phyloP scores from a whole-genome alignment of 805 yeast genomes.

The Candida rishiriensis region DNA sequence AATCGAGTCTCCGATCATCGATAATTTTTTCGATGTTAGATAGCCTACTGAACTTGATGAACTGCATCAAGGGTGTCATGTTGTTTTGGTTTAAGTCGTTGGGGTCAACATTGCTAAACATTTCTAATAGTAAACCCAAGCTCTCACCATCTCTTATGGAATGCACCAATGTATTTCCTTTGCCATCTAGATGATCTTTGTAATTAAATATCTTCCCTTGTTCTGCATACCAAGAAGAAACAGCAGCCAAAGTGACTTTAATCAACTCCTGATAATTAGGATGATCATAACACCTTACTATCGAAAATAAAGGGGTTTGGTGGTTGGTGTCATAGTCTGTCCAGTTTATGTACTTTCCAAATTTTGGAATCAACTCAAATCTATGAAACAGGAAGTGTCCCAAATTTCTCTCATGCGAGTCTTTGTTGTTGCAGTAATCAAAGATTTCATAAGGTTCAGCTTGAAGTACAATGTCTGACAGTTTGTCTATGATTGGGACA shows the following conservation, averaged over 20 bases:
- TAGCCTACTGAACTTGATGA: slow-evolving; percentile 61
- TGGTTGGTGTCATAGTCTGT: slow-evolving; percentile 53
- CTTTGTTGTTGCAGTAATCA: slow-evolving; percentile 46
- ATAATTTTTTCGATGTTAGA: slow-evolving; percentile 54
- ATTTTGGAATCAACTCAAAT: slow-evolving; percentile 40
- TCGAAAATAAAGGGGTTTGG: slow-evolving; percentile 74
- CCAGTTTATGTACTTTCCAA: slow-evolving; percentile 72
- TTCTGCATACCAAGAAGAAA: slow-evolving; percentile 36
- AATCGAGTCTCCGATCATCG: slow-evolving; percentile 43
- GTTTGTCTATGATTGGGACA: slow-evolving; percentile 38
- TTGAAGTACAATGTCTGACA: slow-evolving; percentile 41
- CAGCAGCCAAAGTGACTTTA: slow-evolving; percentile 39
- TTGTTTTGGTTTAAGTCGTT: slow-evolving; percentile 57
- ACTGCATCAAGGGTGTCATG: slow-evolving; percentile 68
- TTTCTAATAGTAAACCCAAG: slow-evolving; percentile 36
- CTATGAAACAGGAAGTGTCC: slow-evolving; percentile 74
- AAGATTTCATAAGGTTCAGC: slow-evolving; percentile 41
- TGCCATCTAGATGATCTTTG: slow-evolving; percentile 62
- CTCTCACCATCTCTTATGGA: slow-evolving; percentile 47
- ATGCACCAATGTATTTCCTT: slow-evolving; percentile 77
- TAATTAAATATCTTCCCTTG: slow-evolving; percentile 36
- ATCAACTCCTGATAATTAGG: slow-evolving; percentile 51
- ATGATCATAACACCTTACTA: slow-evolving; percentile 80
- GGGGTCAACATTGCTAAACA: slow-evolving; percentile 40
- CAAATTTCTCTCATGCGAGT: slow-evolving; percentile 50